Base-by-base conservation (phyloP, 2,329 filamentous ascomycete species). In the Chalaropsis thielavioides region DNA sequence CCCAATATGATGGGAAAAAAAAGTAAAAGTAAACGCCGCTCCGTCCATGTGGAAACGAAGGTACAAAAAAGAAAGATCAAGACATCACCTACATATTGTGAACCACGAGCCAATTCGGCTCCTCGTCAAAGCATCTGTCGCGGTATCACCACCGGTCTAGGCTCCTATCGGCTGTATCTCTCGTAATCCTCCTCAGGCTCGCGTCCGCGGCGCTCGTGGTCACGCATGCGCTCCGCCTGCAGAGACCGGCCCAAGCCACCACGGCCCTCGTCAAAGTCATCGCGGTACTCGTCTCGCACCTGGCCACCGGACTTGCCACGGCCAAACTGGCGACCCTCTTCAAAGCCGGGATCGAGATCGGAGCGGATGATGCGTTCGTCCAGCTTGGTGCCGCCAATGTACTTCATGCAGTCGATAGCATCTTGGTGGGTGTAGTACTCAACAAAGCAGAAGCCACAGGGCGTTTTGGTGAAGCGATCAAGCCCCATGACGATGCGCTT, bases 401-500 rank as follows among this genome's bases (percentile, higher is more conserved):
- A 99, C 77, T 97, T 99, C 86, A 99, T 87, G 76, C 92, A 97
- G 75, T 99, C 94, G 61, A 99, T 82, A 8, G 94, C 94, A 75
- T 99, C 94, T 73, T 96, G 88, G 75, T 97, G 94, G 38, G 87
- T 96, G 79, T 96, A 97, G 78, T 99, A 99, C 77, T 99, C 94
- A 72, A 99, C 94, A 73, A 99, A 99, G 80, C 94, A 99, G 81
- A 99, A 99, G 49, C 94, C 94, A 76, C 94, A 99, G 1, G 94
- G 94, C 0, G 94, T 99, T 79, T 99, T 99, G 76, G 88, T 89
- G 80, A 94, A 96, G 66, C 94, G 88, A 74, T 99, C 94, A 63
- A 99, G 84, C 61, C 94, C 94, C 94, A 99, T 99, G 69, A 99
- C 85, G 60, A 99, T 84, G 35, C 94, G 89, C 78, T 99, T 99